These are phyloP conservation scores for Aspergillus piperis DNA, from an alignment of 2,329 filamentous ascomycete species.

Conservation along the genomic window DNA sequence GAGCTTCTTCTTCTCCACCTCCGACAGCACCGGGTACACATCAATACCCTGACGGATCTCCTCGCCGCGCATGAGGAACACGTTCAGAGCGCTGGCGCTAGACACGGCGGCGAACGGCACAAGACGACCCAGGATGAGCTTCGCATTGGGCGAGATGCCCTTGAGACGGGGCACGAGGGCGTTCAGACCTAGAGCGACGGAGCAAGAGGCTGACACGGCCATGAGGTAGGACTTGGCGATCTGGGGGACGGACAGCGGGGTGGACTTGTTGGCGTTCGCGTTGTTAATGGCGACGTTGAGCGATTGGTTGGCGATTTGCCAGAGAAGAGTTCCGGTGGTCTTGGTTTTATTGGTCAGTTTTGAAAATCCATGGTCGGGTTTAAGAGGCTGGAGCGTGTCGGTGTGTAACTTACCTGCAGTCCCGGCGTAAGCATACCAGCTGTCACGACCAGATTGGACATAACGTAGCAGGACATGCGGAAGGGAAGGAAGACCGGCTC, in stretches of 20 bases:
- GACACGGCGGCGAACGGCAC: slow-evolving; percentile 96
- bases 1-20: slow-evolving; percentile 65
- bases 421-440: slow-evolving; percentile 95
- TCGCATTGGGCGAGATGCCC: slow-evolving; percentile 71
- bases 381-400: background rate
- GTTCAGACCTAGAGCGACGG: slow-evolving; percentile 89
- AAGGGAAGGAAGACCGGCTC: slow-evolving; percentile 90
- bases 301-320: slow-evolving; percentile 96
- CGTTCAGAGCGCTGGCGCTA: slow-evolving; percentile 86
- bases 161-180: slow-evolving; percentile 83
- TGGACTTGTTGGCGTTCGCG: slow-evolving; percentile 97
- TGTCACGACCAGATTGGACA: slow-evolving; percentile 92
- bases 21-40: slow-evolving; percentile 78
- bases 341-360: slow-evolving; percentile 30
- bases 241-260: slow-evolving; percentile 76
- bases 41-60: slow-evolving; percentile 94
- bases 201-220: slow-evolving; percentile 89
- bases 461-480: slow-evolving; percentile 93
- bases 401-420: slow-evolving; percentile 59
- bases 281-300: slow-evolving; percentile 98
- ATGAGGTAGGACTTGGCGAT: slow-evolving; percentile 88
- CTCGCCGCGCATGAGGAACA: slow-evolving; percentile 95
- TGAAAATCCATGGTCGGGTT: background rate
- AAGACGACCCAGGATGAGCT: slow-evolving; percentile 76
- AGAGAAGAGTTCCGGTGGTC: slow-evolving; percentile 82